Evolutionary conservation across 768 basidiomycete genomes (phyloP).

Genomic region (Lactarius deliciosus): DNA sequence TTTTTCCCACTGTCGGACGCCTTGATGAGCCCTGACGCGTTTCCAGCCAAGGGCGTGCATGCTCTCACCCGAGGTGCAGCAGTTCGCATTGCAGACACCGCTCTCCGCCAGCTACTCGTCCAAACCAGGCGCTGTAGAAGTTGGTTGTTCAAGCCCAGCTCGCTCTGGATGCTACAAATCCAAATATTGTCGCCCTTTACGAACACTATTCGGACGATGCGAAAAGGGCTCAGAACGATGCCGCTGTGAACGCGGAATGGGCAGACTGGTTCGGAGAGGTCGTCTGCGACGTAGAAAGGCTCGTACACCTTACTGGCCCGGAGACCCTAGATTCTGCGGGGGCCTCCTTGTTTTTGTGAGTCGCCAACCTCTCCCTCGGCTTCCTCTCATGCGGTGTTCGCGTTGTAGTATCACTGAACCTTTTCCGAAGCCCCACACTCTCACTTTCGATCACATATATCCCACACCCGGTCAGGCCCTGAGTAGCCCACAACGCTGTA

Average conservation of each 20-base stretch:
- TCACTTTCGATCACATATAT: slow-evolving; percentile 78
- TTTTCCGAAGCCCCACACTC: slow-evolving; percentile 47
- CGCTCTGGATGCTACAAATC: slow-evolving; percentile 73
- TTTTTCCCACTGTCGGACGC: slow-evolving; percentile 50
- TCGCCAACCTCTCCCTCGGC: slow-evolving; percentile 4
- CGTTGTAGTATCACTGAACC: slow-evolving; percentile 28
- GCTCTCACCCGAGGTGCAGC: slow-evolving; percentile 51
- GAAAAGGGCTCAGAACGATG: slow-evolving; percentile 31
- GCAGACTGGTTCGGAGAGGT: slow-evolving; percentile 80
- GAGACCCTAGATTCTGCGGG: slow-evolving; percentile 48
- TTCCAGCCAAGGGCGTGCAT: slow-evolving; percentile 38
- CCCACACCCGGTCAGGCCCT: slow-evolving; percentile 48
- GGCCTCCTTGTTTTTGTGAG: slow-evolving; percentile 34
- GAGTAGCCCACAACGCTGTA: slow-evolving; percentile 48
- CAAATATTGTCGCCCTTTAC: slow-evolving; percentile 82
- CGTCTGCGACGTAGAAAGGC: slow-evolving; percentile 63
- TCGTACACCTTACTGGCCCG: slow-evolving; percentile 52
- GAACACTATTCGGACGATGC: slow-evolving; percentile 55
- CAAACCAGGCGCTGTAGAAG: slow-evolving; percentile 49
- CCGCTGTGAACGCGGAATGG: slow-evolving; percentile 44
- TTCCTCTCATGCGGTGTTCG: slow-evolving; percentile 7
- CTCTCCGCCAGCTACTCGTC: slow-evolving; percentile 48
- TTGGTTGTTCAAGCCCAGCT: slow-evolving; percentile 63
- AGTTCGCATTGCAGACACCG: slow-evolving; percentile 52
- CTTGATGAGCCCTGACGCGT: slow-evolving; percentile 52